Evolutionary conservation across 768 basidiomycete species (phyloP).

Genomic region (Royoungia palumana): DNA sequence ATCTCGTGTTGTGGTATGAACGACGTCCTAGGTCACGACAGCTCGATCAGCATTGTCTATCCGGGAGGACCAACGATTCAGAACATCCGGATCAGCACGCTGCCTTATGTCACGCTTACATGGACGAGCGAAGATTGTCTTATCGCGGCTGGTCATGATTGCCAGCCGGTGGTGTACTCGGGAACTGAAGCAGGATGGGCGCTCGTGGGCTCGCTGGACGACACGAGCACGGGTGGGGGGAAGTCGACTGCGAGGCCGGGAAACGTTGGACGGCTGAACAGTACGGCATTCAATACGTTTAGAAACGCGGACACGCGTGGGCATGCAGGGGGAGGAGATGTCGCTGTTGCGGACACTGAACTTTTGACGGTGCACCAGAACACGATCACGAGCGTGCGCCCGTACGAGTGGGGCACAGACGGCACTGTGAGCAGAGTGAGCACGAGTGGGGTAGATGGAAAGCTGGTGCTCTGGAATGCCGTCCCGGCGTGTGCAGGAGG

Average conservation of each 20-base stretch:
- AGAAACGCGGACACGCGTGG: conserved; percentile 83
- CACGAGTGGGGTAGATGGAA: conserved; percentile 92
- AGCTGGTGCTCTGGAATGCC: conserved; percentile 88
- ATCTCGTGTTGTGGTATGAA: background rate
- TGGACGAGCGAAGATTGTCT: conserved; percentile 83
- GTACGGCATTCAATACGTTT: conserved; percentile 93
- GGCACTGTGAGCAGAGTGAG: conserved; percentile 72
- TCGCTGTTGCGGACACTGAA: conserved; percentile 62
- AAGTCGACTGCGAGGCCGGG: conserved; percentile 40
- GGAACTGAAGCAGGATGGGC: conserved; percentile 80
- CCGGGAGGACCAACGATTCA: conserved; percentile 72
- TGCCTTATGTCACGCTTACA: conserved; percentile 81
- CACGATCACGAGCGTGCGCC: conserved; percentile 88
- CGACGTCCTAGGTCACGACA: conserved; percentile 79
- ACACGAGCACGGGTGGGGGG: conserved; percentile 46
- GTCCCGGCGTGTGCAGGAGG: conserved; percentile 45
- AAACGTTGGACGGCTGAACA: conserved; percentile 75
- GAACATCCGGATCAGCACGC: conserved; percentile 68
- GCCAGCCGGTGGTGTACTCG: conserved; percentile 86
- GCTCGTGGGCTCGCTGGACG: conserved; percentile 78
- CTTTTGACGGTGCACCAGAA: conserved; percentile 94
- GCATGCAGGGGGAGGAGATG: conserved; percentile 32
- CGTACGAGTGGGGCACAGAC: conserved; percentile 55
- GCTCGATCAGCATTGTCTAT: conserved; percentile 89
- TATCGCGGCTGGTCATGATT: conserved; percentile 95